Evolutionary conservation across 345 rosid species (phyloP).

Genomic region (Corchorus capsularis): DNA sequence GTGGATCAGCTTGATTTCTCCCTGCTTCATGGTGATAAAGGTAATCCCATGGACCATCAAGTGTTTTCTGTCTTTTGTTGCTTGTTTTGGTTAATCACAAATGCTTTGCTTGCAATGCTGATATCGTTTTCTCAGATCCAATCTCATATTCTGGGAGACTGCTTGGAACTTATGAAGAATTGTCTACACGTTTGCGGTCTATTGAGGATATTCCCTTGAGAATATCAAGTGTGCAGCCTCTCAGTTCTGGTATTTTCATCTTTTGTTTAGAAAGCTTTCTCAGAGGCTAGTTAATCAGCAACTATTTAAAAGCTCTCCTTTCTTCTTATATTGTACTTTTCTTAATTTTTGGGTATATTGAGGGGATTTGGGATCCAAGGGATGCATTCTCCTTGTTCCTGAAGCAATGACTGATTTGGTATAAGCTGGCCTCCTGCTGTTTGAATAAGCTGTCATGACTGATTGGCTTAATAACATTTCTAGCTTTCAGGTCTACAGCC

Average conservation of each 20-base stretch:
- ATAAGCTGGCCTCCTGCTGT: slow-evolving; percentile 4
- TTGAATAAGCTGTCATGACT: slow-evolving; percentile 18
- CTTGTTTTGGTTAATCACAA: background rate
- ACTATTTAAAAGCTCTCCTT: slow-evolving; percentile 1
- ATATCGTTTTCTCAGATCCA: slow-evolving; percentile 54
- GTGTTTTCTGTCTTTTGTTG: slow-evolving; percentile 10
- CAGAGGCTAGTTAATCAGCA: too few relatives aligned
- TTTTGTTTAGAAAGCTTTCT: too few relatives aligned
- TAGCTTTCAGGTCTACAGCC: slow-evolving; percentile 89
- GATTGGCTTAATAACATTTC: slow-evolving; percentile 10
- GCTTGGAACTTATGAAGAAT: slow-evolving; percentile 67
- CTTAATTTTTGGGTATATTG: background rate
- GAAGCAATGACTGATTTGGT: too few relatives aligned
- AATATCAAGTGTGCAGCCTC: slow-evolving; percentile 80
- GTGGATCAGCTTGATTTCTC: slow-evolving; percentile 94
- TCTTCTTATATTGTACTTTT: background rate
- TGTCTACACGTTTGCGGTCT: slow-evolving; percentile 67
- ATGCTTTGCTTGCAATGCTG: slow-evolving; percentile 14
- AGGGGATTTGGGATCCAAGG: background rate
- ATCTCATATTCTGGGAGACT: slow-evolving; percentile 59
- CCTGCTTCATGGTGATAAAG: slow-evolving; percentile 64
- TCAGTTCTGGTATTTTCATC: slow-evolving; percentile 68
- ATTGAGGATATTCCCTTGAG: slow-evolving; percentile 80
- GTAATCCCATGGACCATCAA: slow-evolving; percentile 35
- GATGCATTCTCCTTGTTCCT: background rate